These are phyloP conservation scores for Debaryomycetaceae sp. DNA, from an alignment of 1,139 yeast species.

Conservation along the genomic window DNA sequence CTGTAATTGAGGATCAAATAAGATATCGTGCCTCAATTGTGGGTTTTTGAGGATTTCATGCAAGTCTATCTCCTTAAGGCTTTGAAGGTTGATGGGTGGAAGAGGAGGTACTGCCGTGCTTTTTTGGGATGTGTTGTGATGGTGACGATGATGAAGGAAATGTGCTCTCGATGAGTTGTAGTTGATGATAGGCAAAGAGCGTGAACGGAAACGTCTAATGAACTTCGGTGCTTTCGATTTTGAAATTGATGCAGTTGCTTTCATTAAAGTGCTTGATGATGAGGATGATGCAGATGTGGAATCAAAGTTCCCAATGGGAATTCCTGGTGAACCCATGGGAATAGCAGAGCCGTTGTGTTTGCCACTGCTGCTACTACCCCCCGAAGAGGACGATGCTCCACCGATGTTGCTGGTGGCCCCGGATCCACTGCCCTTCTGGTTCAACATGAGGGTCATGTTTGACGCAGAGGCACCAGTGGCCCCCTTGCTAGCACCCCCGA, in stretches of 20 bases:
- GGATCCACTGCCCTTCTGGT: conserved; percentile 2
- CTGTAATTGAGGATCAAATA: conserved; percentile 89
- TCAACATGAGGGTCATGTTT: conserved; percentile 4
- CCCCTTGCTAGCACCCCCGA: conserved; percentile 6
- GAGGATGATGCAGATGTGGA: neutral
- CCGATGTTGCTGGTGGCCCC: neutral
- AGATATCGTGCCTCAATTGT: conserved; percentile 86
- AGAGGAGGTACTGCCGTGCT: conserved; percentile 28
- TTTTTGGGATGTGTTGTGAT: conserved; percentile 15
- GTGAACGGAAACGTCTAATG: conserved; percentile 37
- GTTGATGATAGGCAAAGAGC: conserved; percentile 44
- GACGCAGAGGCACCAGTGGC: conserved; percentile 2
- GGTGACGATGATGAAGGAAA: conserved; percentile 16
- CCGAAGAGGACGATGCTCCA: neutral
- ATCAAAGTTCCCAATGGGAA: neutral
- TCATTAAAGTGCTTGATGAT: neutral
- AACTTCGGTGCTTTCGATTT: conserved; percentile 34
- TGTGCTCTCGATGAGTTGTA: conserved; percentile 17
- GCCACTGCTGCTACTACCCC: neutral
- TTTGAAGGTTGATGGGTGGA: conserved; percentile 85
- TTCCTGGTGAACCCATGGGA: neutral
- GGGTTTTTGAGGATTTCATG: conserved; percentile 90
- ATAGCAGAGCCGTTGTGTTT: neutral
- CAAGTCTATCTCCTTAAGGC: conserved; percentile 80
- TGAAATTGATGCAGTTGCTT: conserved; percentile 1